These are phyloP conservation scores for Dovyalis caffra DNA, from an alignment of 345 rosid genomes.

Conservation along the genomic window DNA sequence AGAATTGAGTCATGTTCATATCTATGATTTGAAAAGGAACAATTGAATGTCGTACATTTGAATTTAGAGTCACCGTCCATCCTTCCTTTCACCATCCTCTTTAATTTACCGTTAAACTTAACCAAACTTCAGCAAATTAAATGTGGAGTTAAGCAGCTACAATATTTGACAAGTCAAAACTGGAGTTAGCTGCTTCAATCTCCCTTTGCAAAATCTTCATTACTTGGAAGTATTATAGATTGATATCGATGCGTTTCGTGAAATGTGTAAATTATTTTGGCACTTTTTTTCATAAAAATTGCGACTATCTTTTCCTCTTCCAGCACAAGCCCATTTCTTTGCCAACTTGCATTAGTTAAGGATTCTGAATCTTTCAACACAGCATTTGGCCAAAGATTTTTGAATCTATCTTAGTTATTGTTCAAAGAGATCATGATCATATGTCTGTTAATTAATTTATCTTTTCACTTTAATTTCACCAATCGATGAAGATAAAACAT, in stretches of 20 bases:
- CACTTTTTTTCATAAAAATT: not conserved
- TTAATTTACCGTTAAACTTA: not conserved
- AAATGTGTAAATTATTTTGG: not conserved
- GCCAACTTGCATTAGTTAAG: not conserved
- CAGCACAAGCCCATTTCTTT: not conserved
- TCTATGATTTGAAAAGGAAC: too few species aligned
- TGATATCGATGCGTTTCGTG: too few species aligned
- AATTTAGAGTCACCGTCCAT: too few species aligned
- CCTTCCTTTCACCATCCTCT: too few species aligned
- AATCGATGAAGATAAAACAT: slow-evolving; percentile 8
- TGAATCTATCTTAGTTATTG: not conserved
- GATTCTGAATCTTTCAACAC: not conserved
- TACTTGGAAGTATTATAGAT: too few species aligned
- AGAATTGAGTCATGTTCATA: too few species aligned
- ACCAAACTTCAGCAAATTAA: too few species aligned
- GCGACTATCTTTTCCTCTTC: not conserved
- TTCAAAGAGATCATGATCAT: slow-evolving; percentile 18
- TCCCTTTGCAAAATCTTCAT: too few species aligned
- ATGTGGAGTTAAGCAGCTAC: too few species aligned
- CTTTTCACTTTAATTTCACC: slow-evolving; percentile 2
- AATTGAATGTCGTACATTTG: too few species aligned
- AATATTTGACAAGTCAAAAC: too few species aligned
- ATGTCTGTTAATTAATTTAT: slow-evolving; percentile 10
- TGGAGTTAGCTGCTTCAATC: too few species aligned
- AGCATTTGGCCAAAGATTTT: not conserved